Percentiles rank a stretch among this genome's conserved stretches.
These are phyloP conservation scores for Trichocomaceae sp. DNA, from an alignment of 2,329 filamentous ascomycete species.

Conservation along the genomic window DNA sequence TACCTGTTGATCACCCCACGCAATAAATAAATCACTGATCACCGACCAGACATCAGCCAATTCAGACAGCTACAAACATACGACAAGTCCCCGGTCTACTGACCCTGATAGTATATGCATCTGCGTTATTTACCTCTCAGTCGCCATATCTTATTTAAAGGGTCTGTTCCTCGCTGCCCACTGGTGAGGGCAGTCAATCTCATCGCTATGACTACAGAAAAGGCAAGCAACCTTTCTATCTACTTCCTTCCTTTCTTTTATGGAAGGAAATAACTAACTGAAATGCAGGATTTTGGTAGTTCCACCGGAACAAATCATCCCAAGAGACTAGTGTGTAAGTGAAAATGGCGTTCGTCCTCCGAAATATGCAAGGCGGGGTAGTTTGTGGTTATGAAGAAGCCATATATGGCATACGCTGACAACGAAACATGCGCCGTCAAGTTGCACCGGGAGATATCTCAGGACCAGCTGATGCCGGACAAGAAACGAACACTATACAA, in stretches of 20 bases:
- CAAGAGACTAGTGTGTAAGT: constrained; percentile 38
- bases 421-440: constrained; percentile 14
- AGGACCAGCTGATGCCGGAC: constrained; percentile 14
- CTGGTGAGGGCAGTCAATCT: background rate
- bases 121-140: background rate
- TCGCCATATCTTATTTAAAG: background rate
- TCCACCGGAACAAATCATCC: constrained; percentile 21
- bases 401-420: background rate
- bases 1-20: background rate
- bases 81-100: background rate
- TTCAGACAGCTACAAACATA: background rate
- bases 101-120: background rate
- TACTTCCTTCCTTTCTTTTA: background rate
- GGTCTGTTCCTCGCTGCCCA: background rate
- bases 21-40: background rate
- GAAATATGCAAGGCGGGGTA: background rate
- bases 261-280: background rate
- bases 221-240: background rate
- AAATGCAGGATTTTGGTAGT: background rate
- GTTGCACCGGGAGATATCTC: constrained; percentile 40
- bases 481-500: constrained; percentile 4
- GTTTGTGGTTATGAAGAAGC: background rate
- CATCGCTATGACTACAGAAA: constrained; percentile 15
- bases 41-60: background rate
- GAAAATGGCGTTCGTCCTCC: background rate